Evolutionary conservation across 2,329 filamentous ascomycete genomes (phyloP).

Genomic region (Zalaria obscura): DNA sequence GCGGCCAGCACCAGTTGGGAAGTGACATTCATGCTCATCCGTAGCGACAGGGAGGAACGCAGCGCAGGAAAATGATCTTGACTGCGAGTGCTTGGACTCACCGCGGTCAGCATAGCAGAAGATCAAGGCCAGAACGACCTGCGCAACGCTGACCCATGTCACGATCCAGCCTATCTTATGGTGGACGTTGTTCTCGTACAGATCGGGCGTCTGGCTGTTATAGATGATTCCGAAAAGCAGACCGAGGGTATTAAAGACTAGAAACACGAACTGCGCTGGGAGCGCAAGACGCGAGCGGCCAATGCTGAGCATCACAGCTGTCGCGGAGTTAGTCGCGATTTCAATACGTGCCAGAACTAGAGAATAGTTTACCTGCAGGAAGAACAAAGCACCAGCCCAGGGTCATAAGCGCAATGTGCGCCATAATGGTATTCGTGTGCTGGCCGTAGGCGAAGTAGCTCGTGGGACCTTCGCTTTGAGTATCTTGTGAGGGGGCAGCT

Average conservation of each 20-base stretch:
- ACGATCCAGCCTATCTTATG: conserved; percentile 77
- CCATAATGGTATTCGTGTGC: no score
- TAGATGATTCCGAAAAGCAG: conserved; percentile 56
- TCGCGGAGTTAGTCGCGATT: no score
- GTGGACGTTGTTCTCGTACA: conserved; percentile 81
- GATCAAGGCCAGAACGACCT: conserved; percentile 54
- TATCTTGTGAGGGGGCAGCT: no score
- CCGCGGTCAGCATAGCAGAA: conserved; percentile 22
- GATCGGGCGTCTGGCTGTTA: conserved; percentile 66
- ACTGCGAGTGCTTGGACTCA: conserved; percentile 23
- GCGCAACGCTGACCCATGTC: conserved; percentile 56
- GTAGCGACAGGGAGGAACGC: no score
- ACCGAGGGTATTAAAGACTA: conserved; percentile 35
- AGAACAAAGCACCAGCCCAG: conserved; percentile 59
- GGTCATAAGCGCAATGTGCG: conserved; percentile 57
- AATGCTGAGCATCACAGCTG: conserved; percentile 76
- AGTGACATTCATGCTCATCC: no score
- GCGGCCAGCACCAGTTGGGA: no score
- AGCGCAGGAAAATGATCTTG: no score
- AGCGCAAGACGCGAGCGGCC: conserved; percentile 64
- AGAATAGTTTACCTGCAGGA: no score
- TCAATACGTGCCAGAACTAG: no score
- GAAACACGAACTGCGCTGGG: conserved; percentile 45
- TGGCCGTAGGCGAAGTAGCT: no score
- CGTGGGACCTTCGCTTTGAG: no score